phyloP scores from a whole-genome alignment of 1,284 basidiomycete species.

The Peniophora sp. region DNA sequence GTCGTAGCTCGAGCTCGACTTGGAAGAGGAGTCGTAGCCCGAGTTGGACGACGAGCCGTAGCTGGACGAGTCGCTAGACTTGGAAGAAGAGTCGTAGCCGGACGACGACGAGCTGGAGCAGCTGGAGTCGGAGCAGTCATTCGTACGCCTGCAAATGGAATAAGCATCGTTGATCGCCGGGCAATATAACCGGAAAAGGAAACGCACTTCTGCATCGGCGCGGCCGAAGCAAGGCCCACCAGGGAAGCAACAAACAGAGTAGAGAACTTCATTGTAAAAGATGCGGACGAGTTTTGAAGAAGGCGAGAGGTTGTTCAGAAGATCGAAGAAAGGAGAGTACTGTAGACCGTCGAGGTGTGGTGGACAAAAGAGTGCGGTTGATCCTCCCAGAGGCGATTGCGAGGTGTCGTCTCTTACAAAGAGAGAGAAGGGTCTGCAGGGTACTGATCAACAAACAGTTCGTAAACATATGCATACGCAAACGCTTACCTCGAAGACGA shows the following conservation, averaged over 20 bases:
- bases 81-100: conserved; percentile 1
- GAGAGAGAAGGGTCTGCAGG: conserved; percentile 45
- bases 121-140: conserved; percentile 1
- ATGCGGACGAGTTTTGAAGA: conserved; percentile 38
- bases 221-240: conserved; percentile 40
- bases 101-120: conserved; percentile 3
- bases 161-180: conserved; percentile 4
- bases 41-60: conserved; percentile 2
- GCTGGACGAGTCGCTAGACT: neutral
- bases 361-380: conserved; percentile 26
- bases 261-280: conserved; percentile 24
- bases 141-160: conserved; percentile 8
- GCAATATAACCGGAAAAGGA: too few species aligned
- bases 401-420: conserved; percentile 60
- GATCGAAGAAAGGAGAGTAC: conserved; percentile 27
- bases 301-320: conserved; percentile 10
- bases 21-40: conserved; percentile 1
- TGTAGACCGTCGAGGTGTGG: conserved; percentile 42
- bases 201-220: conserved; percentile 28
- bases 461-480: neutral
- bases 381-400: conserved; percentile 49
- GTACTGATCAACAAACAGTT: conserved; percentile 7
- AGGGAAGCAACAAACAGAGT: conserved; percentile 45
- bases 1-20: conserved; percentile 1
- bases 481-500: conserved; percentile 34